Evolutionary conservation across 441 rosid genomes (phyloP).

Genomic region (Euphorbia corollata): DNA sequence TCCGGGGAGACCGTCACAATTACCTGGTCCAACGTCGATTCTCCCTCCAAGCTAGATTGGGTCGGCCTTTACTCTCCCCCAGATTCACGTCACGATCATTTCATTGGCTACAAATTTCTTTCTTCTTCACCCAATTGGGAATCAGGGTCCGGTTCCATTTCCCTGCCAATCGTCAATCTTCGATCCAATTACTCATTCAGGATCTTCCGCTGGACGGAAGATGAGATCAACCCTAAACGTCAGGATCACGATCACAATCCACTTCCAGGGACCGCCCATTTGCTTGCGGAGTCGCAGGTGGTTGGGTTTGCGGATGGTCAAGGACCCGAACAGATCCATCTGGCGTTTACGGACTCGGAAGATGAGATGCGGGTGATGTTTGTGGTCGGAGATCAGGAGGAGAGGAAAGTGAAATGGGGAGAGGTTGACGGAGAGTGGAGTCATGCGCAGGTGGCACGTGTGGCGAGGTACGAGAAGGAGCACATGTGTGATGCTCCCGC

Average conservation of each 20-base stretch:
- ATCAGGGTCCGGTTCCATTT: constrained; percentile 65
- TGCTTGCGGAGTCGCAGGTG: constrained; percentile 38
- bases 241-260: constrained; percentile 80
- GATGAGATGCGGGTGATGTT: constrained; percentile 88
- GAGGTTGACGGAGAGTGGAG: constrained; percentile 35
- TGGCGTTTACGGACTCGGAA: constrained; percentile 49
- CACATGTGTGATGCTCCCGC: constrained; percentile 84
- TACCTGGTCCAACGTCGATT: constrained; percentile 58
- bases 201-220: constrained; percentile 69
- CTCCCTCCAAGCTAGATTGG: constrained; percentile 78
- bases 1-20: constrained; percentile 58
- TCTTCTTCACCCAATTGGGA: constrained; percentile 46
- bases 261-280: constrained; percentile 55
- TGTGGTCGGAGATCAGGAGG: constrained; percentile 52
- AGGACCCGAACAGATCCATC: constrained; percentile 74
- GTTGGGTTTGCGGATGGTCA: constrained; percentile 33
- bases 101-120: constrained; percentile 74
- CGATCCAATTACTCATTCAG: constrained; percentile 74
- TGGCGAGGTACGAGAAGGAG: constrained; percentile 57
- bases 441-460: constrained; percentile 37
- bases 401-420: constrained; percentile 60
- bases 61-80: constrained; percentile 83
- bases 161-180: constrained; percentile 60
- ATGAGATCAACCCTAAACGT: constrained; percentile 50
- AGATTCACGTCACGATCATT: constrained; percentile 51